Evolutionary conservation across 2,329 filamentous ascomycete genomes (phyloP).

Genomic region (Arachnomyces sp.): DNA sequence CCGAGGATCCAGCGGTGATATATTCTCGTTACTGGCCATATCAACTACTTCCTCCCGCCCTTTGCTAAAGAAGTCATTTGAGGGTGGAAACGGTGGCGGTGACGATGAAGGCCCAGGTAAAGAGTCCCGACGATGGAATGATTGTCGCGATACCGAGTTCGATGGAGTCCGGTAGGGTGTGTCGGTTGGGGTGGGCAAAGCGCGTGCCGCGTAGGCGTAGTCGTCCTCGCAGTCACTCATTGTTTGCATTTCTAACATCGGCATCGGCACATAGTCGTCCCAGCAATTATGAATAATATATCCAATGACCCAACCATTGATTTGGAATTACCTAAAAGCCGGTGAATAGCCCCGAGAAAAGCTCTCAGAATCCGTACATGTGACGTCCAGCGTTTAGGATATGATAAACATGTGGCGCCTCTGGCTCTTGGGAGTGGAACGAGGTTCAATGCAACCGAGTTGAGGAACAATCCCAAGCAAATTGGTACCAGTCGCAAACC

Average conservation of each 20-base stretch:
- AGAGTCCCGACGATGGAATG: slow-evolving; percentile 57
- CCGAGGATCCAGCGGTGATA: slow-evolving; percentile 74
- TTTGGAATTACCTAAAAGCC: too few relatives aligned
- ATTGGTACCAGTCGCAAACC: too few relatives aligned
- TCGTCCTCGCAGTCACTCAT: slow-evolving; percentile 38
- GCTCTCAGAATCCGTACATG: too few relatives aligned
- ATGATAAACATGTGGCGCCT: too few relatives aligned
- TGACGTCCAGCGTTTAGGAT: too few relatives aligned
- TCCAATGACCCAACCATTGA: too few relatives aligned
- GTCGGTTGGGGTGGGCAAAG: slow-evolving; percentile 62
- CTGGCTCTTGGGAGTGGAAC: too few relatives aligned
- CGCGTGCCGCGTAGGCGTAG: slow-evolving; percentile 48
- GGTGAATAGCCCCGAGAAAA: too few relatives aligned
- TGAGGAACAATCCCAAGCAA: too few relatives aligned
- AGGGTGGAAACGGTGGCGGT: slow-evolving; percentile 48
- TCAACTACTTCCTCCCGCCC: slow-evolving; percentile 30
- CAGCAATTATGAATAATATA: too few relatives aligned
- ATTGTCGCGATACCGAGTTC: slow-evolving; percentile 50
- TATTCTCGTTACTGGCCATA: slow-evolving; percentile 51
- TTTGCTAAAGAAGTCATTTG: slow-evolving; percentile 31
- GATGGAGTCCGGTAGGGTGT: slow-evolving; percentile 63
- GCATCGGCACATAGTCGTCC: neutral
- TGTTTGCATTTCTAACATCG: neutral
- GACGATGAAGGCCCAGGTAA: slow-evolving; percentile 60
- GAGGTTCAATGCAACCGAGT: too few relatives aligned